Evolutionary conservation across 495 filamentous ascomycete species (phyloP), one percentile per base, ranked within the genome.

Genomic region (Tuber umbilicatum): DNA sequence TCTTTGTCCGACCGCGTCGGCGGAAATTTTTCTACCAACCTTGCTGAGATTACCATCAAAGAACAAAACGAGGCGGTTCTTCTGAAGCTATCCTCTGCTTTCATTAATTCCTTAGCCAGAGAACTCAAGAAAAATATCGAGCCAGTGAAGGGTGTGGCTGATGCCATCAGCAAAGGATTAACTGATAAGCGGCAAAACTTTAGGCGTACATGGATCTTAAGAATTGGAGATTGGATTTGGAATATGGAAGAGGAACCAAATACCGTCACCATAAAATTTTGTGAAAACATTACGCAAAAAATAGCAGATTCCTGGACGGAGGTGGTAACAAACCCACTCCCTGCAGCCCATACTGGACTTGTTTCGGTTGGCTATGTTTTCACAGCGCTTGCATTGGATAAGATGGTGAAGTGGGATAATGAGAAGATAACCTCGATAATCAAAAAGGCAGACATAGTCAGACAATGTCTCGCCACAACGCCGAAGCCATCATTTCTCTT

Each of bases 61-160:
- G 95, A 99, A 83, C 89, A 92, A 10, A 98, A 94, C 79, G 96
- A 99, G 82, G 84, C 85, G 68, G 93, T 93, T 45, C 84, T 95
- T 10, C 87, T 86, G 70, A 89, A 92, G n/a, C 92, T 97, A 80
- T 87, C 91, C 17, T 85, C 87, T 35, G 88, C 92, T 0, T 85
- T 97, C 39, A 85, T 88, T 70, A 86, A 86, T 68, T 90, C 92
- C 77, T 83, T 92, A 41, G 79, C 82, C 14, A 86, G 85, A 82
- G 86, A 90, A 39, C 80, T 97, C 19, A 86, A 85, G 37, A 79
- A 86, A 9, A 45, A 60, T 2, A 70, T 79, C 27, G 86, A 88
- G 70, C 74, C 91, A 3, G 89, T 88, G 23, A 90, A 91, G 77
- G 80, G 89, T 23, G 86, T 91, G 21, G 75, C 88, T 2, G 92